Evolutionary conservation across 352 stramenopile species (phyloP), one percentile per base, ranked within the genome.

Genomic region (Pythium dissotocum): DNA sequence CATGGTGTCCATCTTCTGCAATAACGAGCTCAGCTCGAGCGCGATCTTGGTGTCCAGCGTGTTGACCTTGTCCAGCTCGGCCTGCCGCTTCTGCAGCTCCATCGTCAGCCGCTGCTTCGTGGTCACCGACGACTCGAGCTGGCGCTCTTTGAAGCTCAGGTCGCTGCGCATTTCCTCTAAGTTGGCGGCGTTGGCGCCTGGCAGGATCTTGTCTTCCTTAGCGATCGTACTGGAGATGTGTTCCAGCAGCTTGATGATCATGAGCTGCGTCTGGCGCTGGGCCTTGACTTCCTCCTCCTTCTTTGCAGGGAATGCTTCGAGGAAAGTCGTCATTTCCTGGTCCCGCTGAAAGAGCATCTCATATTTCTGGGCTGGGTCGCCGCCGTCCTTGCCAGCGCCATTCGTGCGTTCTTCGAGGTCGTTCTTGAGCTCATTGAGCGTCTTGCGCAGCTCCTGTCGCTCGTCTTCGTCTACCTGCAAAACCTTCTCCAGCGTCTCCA

Each of bases 291-390:
- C 88, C 4, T 85, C 74, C 5, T 85, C 78, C 44, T 86, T 92
- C 30, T 90, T 90, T 13, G 72, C 72, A 24, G 93, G 85, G 59
- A 95, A 98, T 6, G 69, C 72, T 28, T 97, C 88, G 2, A 97
- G 80, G 65, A 98, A 98, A 28, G 76, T 51, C 9, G 85, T 97
- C 93, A 98, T 98, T 72, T 98, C 91, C 67, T 93, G 84, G 77
- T 98, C 93, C 30, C 88, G 79, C 76, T 97, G 82, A 69, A 90
- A 91, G 28, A 98, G 76, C 30, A 87, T 75, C 60, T 98, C 92
- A 67, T 97, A 95, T 61, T 96, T 97, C 26, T 93, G 83, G 0
- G 76, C 77, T 18, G 70, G 67, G 56, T 87, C 82, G 62, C 64
- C 83, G 51, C 87, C 79, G 56, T 91, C 83, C n/a, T 84, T 84